phyloP scores from a whole-genome alignment of 208 protist species.

The Trypanosoma conorhini region DNA sequence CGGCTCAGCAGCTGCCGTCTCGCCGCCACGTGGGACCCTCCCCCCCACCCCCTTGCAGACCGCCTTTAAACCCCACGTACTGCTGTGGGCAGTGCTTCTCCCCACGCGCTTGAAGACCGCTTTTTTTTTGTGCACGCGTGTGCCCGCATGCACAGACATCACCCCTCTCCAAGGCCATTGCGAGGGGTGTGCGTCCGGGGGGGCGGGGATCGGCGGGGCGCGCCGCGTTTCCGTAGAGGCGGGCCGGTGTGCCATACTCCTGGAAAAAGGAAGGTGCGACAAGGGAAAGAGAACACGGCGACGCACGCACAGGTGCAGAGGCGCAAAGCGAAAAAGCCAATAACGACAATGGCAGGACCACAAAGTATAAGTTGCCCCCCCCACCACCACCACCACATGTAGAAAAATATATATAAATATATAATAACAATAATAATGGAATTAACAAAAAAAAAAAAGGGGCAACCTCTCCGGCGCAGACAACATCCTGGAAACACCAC shows the following conservation, averaged over 20 bases:
- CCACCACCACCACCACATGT: neutral
- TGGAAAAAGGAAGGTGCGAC: neutral
- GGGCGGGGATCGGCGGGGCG: neutral
- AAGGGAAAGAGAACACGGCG: slow-evolving; percentile 4
- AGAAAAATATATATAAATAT: neutral
- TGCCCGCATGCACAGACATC: neutral
- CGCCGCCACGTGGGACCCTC: neutral
- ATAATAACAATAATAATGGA: slow-evolving; percentile 13
- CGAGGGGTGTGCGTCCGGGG: neutral
- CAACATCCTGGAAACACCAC: neutral
- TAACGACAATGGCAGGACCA: neutral
- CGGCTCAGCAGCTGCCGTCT: neutral
- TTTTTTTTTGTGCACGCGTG: neutral
- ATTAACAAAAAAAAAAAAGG: slow-evolving; percentile 1
- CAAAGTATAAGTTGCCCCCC: neutral
- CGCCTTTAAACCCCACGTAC: neutral
- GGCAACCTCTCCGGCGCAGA: neutral
- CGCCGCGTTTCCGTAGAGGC: neutral
- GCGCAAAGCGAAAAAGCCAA: neutral
- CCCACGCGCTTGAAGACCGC: neutral
- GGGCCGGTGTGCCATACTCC: neutral
- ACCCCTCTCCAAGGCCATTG: neutral
- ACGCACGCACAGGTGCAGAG: neutral
- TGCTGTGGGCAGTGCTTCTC: neutral
- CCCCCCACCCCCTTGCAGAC: too few species aligned